A percentile compares a stretch with the other conserved stretches of the same genome.
These are phyloP conservation scores for Rhizopogon sp. DNA, from an alignment of 768 basidiomycete genomes.

Conservation along the genomic window DNA sequence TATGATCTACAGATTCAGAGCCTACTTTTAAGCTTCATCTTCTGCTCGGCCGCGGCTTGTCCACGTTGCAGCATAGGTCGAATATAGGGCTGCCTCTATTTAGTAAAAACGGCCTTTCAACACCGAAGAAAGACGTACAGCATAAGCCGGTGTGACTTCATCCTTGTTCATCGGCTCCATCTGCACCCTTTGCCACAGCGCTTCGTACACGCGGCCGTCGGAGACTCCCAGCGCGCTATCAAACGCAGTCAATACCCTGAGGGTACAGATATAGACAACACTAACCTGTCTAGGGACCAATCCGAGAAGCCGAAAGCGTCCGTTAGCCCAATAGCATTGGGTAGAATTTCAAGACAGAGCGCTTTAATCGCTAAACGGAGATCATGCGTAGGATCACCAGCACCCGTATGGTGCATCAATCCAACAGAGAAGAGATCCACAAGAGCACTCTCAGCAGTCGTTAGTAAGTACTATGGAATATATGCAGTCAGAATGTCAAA, in stretches of 20 bases:
- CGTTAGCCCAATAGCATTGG: constrained; percentile 61
- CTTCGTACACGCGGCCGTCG: constrained; percentile 63
- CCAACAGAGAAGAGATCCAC: constrained; percentile 57
- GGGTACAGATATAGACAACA: not conserved
- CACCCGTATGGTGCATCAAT: constrained; percentile 27
- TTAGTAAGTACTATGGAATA: constrained; percentile 50
- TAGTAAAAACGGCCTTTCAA: not conserved
- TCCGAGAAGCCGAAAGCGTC: constrained; percentile 75
- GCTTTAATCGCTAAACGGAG: constrained; percentile 47
- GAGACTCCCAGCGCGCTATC: constrained; percentile 56
- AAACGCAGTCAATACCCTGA: not conserved
- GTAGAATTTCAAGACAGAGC: constrained; percentile 48
- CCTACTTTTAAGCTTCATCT: not conserved
- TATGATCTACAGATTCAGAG: not conserved
- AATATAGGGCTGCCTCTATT: constrained; percentile 35
- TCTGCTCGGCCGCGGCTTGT: constrained; percentile 24
- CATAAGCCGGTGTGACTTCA: constrained; percentile 50
- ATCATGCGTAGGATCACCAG: constrained; percentile 38
- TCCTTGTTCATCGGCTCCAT: constrained; percentile 54
- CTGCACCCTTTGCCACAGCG: constrained; percentile 54
- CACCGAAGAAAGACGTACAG: constrained; percentile 28
- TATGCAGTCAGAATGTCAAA: not conserved
- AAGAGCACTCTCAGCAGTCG: constrained; percentile 48
- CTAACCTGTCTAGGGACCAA: constrained; percentile 71
- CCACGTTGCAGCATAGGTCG: constrained; percentile 49